Base-by-base conservation (phyloP, 768 basidiomycete species). In the Hygrophoropsis aurantiaca region DNA sequence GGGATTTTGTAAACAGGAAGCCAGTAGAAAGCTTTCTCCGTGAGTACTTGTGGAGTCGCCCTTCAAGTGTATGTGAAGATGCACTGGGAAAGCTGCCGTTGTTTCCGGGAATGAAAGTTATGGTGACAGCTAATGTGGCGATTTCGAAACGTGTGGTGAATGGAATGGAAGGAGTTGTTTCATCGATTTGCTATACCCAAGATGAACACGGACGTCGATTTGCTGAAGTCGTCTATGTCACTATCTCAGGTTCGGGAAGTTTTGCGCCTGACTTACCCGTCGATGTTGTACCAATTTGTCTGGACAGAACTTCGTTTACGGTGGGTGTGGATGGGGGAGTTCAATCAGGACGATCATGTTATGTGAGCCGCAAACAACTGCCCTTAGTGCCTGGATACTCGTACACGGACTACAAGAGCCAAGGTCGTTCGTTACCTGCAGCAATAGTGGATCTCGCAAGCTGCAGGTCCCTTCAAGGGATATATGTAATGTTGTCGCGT, bases 401-500 rank as follows among this genome's bases (percentile, higher is more conserved):
- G 1, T 62, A 56, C 34, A 65, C 64, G 1, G 62, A 59, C 27
- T 59, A 59, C 54, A 64, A 65, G 23, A 51, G 47, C 18, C 64
- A 66, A 38, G 62, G 64, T 0, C 44, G 58, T 3, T 56, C 63
- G 2, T 40, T 66, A 13, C 34, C 56, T 0, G 33, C 35, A 2
- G 60, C 53, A 3, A 55, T 64, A 4, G 58, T 66, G 0, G 64
- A 67, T 43, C 43, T 65, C 2, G 34, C 38, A 0, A 51, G 53
- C 11, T 55, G 54, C 2, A 32, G 40, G 15, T 41, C 36, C 6
- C 30, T 42, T 7, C 58, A 62, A 46, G 53, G 59, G 2, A 52
- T 58, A 2, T 66, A 66, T 43, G 64, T 66, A 2, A 66, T 66
- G 62, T 44, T 66, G 2, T 66, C 64, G 1, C n/a, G 62, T 16